phyloP scores from a whole-genome alignment of 1,284 basidiomycete species.

The Garcileccinum viscosum region DNA sequence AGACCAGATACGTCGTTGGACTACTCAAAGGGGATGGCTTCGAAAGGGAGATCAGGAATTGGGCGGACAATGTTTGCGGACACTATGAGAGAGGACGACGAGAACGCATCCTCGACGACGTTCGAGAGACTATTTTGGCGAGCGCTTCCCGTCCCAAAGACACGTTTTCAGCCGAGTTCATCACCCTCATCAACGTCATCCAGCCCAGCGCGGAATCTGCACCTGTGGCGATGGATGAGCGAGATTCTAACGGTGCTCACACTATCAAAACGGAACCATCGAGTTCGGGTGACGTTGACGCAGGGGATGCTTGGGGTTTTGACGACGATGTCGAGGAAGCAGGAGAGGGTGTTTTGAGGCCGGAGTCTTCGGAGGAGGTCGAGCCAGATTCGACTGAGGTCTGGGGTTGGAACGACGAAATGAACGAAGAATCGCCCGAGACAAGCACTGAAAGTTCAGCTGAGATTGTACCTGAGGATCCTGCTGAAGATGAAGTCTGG shows the following conservation, averaged over 20 bases:
- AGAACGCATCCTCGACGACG: slow-evolving; percentile 62
- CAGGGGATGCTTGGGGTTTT: slow-evolving; percentile 62
- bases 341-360: slow-evolving; percentile 20
- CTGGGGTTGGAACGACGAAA: slow-evolving; percentile 70
- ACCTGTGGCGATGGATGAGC: slow-evolving; percentile 4
- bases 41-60: slow-evolving; percentile 61
- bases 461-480: slow-evolving; percentile 24
- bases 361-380: slow-evolving; percentile 19
- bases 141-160: slow-evolving; percentile 30
- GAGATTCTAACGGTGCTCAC: slow-evolving; percentile 15
- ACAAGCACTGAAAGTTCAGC: slow-evolving; percentile 25
- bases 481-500: slow-evolving; percentile 46
- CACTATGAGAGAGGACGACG: slow-evolving; percentile 80
- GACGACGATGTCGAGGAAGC: slow-evolving; percentile 51
- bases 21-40: slow-evolving; percentile 55
- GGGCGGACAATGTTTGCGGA: slow-evolving; percentile 65
- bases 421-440: slow-evolving; percentile 25
- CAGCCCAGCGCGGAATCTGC: slow-evolving; percentile 1
- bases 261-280: slow-evolving; percentile 25
- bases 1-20: slow-evolving; percentile 58
- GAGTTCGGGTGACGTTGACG: slow-evolving; percentile 24
- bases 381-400: slow-evolving; percentile 54
- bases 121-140: slow-evolving; percentile 55
- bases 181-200: slow-evolving; percentile 9
- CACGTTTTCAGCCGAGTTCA: slow-evolving; percentile 46